Percentiles rank a stretch among this genome's conserved stretches.
phyloP scores from a whole-genome alignment of 108 stramenopile species.

The Schizochytrium sp. region DNA sequence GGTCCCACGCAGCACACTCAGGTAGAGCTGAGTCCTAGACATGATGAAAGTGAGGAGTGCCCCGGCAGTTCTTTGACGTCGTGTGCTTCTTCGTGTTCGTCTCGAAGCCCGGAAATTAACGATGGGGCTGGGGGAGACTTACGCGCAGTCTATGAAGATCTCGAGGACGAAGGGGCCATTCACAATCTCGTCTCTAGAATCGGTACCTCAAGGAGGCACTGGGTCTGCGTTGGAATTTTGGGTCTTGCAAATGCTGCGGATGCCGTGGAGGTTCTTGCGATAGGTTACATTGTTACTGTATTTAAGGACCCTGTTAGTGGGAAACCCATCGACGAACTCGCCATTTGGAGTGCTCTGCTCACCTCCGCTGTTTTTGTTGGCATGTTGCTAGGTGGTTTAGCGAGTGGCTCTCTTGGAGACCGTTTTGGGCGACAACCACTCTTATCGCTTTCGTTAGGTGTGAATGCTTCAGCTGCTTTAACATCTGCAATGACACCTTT shows the following conservation, averaged over 20 bases:
- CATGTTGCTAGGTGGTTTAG: slow-evolving; percentile 75
- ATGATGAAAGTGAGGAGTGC: no score
- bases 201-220: background rate
- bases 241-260: slow-evolving; percentile 77
- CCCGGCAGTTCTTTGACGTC: no score
- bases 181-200: background rate
- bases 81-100: no score
- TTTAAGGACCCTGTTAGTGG: slow-evolving; percentile 64
- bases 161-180: background rate
- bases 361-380: slow-evolving; percentile 75
- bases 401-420: slow-evolving; percentile 67
- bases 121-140: no score
- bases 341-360: slow-evolving; percentile 50
- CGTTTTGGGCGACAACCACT: slow-evolving; percentile 65
- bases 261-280: slow-evolving; percentile 76
- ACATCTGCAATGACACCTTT: slow-evolving; percentile 68
- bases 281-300: slow-evolving; percentile 73
- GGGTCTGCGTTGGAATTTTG: slow-evolving; percentile 47
- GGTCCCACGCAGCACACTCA: no score
- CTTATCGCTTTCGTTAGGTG: slow-evolving; percentile 66
- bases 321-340: slow-evolving; percentile 67
- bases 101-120: no score
- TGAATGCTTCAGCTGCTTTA: slow-evolving; percentile 68
- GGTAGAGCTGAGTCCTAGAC: no score
- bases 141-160: background rate